Evolutionary conservation across 768 basidiomycete species (phyloP), one percentile per base, ranked within the genome.

Genomic region (Lyophyllum semitale): DNA sequence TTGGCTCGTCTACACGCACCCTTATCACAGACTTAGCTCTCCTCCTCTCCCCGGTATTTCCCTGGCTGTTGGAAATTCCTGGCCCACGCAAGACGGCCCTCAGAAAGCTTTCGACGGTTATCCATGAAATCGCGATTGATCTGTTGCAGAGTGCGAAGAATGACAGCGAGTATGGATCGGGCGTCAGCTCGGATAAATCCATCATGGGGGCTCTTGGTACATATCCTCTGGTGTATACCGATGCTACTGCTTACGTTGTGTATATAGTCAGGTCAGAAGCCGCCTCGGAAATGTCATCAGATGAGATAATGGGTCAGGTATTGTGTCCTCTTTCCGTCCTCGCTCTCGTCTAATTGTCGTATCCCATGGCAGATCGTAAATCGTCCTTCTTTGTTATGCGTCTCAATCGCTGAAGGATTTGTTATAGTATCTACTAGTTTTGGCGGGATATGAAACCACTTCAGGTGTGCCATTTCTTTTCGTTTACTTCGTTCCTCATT

Each of bases 91-190:
- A 38, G n/a, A 38, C 37, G 37, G 37, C 37, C 17, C 11, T 38
- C 9, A 4, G 18, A n/a, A 38, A 38, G 1, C 37, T 38, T 15
- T 2, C 37, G 17, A 9, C 37, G 17, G 4, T n/a, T 9, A 38
- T 38, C 9, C 5, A n/a, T 38, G n/a, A 18, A 5, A 73, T 77
- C 23, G 69, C 72, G 0, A 58, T 66, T 4, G 59, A 60, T 2
- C 51, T 77, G 6, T 38, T 78, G 9, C 56, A 59, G 3, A 55
- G 60, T n/a, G 67, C 63, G 11, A 1, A 51, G 72, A 35, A 57
- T 59, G 44, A 60, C 62, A 30, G 57, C 50, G 8, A 54, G 55
- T 26, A 48, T 53, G 59, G 33, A 13, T 4, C 60, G 29, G 33
- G 45, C 13, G 53, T 47, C 22, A 9, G 37, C 17, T 38, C 37